These are phyloP conservation scores for Ananas comosus DNA, from an alignment of 176 grass and related monocot genomes.

Conservation along the genomic window DNA sequence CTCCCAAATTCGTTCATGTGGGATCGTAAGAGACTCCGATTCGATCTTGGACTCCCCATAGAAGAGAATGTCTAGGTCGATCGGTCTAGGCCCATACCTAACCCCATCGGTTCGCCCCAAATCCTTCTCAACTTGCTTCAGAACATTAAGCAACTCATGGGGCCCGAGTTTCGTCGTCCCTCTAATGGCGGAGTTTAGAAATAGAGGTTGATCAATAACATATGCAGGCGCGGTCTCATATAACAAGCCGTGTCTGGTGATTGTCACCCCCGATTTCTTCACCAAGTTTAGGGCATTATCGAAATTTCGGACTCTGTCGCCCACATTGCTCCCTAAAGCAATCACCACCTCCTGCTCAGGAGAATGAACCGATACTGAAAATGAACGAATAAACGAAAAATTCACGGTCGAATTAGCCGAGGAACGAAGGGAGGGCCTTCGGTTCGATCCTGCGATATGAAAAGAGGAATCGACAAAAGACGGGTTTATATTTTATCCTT, in stretches of 20 bases:
- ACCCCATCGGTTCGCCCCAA: slow-evolving; percentile 53
- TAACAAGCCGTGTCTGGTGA: slow-evolving; percentile 63
- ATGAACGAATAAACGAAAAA: slow-evolving; percentile 4
- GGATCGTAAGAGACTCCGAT: slow-evolving; percentile 48
- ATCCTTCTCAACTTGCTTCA: slow-evolving; percentile 73
- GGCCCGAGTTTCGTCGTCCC: slow-evolving; percentile 67
- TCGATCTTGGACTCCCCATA: slow-evolving; percentile 41
- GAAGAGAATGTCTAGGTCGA: slow-evolving; percentile 87
- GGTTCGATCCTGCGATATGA: slow-evolving; percentile 20
- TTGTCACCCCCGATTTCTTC: slow-evolving; percentile 54
- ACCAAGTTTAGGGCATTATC: slow-evolving; percentile 47
- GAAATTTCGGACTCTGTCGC: slow-evolving; percentile 54
- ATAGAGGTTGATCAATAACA: slow-evolving; percentile 64
- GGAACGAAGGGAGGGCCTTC: slow-evolving; percentile 9
- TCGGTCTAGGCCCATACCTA: slow-evolving; percentile 73
- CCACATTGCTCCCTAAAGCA: slow-evolving; percentile 81
- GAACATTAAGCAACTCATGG: slow-evolving; percentile 48
- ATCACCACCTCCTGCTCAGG: slow-evolving; percentile 67
- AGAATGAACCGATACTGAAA: slow-evolving; percentile 17
- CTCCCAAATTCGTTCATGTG: slow-evolving; percentile 79
- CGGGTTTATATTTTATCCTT: background rate
- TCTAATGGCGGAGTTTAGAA: slow-evolving; percentile 75
- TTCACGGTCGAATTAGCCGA: background rate
- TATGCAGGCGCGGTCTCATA: slow-evolving; percentile 89
- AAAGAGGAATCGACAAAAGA: background rate